Base-by-base conservation (phyloP, 345 rosid genomes). In the Mallotus nudiflorus region DNA sequence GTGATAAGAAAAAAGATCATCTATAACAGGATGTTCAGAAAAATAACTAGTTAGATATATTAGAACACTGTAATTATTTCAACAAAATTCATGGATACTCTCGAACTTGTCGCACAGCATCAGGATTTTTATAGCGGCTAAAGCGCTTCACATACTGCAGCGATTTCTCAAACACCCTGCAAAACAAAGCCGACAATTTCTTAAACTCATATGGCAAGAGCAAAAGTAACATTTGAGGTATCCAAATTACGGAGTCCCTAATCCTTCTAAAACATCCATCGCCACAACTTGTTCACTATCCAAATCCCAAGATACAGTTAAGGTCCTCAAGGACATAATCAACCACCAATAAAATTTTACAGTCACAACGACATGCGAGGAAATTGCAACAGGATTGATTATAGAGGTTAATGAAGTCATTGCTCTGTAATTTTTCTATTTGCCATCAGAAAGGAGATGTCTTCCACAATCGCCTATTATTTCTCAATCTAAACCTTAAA, bases 61-160 rank as follows among this genome's bases (percentile, higher is more conserved):
- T 46, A 9, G 39, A 19, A 11, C 6, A 42, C 27, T 1, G 37
- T 14, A 44, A 69, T 31, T 11, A 66, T 18, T 50, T n/a, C 61
- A 10, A 57, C 1, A 39, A 71, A 37, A 25, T 29, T 62, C 31
- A 37, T 84, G 96, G 99, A 95, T 95, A 90, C 97, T 92, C 99
- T 86, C 98, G 82, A 74, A 89, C 97, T 95, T 95, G 97, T 85
- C 96, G 74, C 73, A 95, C 97, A 78, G 98, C 99, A 80, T 95
- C 99, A 3, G 99, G 97, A 72, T 92, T 92, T 72, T 92, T 95
- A 73, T 95, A 95, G 18, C 99, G 97, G 82, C 98, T 93, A 71
- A 95, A 95, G 56, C 97, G 97, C 74, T 92, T 95, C 70, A 95
- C 98, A 81, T 95, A 90, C 85, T 95, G 99, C 84, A 92, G 84